A percentile compares a stretch with the other conserved stretches of the same genome.
phyloP scores from a whole-genome alignment of 1,284 basidiomycete genomes.

The Sporisorium exsertum region DNA sequence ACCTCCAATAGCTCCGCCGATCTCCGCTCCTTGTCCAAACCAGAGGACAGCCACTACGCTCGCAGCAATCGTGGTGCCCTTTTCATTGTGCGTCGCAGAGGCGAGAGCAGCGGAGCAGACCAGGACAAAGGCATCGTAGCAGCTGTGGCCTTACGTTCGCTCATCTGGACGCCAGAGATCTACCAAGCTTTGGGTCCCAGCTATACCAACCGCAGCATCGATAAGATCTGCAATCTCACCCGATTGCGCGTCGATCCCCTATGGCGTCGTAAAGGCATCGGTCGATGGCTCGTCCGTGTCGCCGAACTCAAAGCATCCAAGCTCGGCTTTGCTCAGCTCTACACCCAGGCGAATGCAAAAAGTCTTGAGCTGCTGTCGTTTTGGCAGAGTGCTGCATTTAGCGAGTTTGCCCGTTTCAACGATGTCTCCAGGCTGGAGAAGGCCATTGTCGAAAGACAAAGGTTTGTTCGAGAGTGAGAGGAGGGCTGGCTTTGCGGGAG shows the following conservation, averaged over 20 bases:
- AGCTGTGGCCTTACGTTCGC: conserved; percentile 40
- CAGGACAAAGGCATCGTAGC: conserved; percentile 20
- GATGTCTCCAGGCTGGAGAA: conserved; percentile 36
- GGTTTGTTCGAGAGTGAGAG: too few species aligned
- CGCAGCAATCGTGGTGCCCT: conserved; percentile 45
- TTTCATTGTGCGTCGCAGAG: conserved; percentile 25
- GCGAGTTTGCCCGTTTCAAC: conserved; percentile 34
- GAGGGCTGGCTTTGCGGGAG: too few species aligned
- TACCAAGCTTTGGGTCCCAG: conserved; percentile 43
- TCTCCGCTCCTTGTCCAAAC: conserved; percentile 33
- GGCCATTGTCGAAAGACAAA: too few species aligned
- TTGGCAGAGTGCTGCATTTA: conserved; percentile 28
- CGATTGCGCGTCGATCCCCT: conserved; percentile 31
- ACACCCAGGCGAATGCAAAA: conserved; percentile 27
- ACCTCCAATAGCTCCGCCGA: conserved; percentile 7
- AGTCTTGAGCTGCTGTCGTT: conserved; percentile 26
- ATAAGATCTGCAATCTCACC: conserved; percentile 40
- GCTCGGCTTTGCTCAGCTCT: conserved; percentile 44
- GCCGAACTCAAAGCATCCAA: conserved; percentile 44
- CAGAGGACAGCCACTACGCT: conserved; percentile 46
- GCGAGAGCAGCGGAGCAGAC: neutral
- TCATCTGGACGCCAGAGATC: conserved; percentile 52
- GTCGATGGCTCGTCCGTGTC: conserved; percentile 40
- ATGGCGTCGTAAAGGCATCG: conserved; percentile 41
- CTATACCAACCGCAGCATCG: conserved; percentile 51